Base-by-base conservation (phyloP, 164 flowering plant species). In the Berberis vulgaris region DNA sequence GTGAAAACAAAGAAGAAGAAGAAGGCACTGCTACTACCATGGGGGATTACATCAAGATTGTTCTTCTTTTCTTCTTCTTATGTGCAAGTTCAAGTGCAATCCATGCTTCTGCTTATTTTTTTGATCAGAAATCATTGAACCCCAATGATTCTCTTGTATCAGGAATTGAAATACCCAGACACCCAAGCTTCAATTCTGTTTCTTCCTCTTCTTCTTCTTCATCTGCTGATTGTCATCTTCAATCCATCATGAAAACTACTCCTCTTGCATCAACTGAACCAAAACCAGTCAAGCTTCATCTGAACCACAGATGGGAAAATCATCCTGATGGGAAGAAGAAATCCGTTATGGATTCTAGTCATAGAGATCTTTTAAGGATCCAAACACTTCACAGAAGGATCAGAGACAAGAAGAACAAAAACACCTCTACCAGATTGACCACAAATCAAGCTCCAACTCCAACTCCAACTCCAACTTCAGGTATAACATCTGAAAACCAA, bases 321-420 rank as follows among this genome's bases (percentile, higher is more conserved):
- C 60, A 11, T 4, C 5, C 49, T 47, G 43, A 73, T 4, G 59
- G 63, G 59, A 72, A 67, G 0, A 76, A 67, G 59, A 65, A 74
- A 4, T 79, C 87, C 6, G 71, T 84, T 12, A 45, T 65, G 41
- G 78, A 76, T 11, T 79, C 81, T 63, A 67, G 78, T 26, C 41
- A 45, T 44, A 71, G 80, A 61, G 97, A 89, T 76, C 65, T 73
- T 54, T 63, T 71, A 54, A 76, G 97, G 79, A 84, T 90, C 46
- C 85, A 81, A 59, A 81, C 82, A 0, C 80, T 86, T 38, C 79
- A 83, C 39, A 67, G 55, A 59, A 79, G 93, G 55, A 78, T 83
- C 57, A 40, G 53, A 2, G 86, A 89, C 74, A 79, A 77, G 74
- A 89, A 83, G 84, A 86, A 82, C 50, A 87, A 77, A 47, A 78